Percentiles rank a stretch among this genome's conserved stretches.
These are phyloP conservation scores for Trametes coccinea DNA, from an alignment of 768 basidiomycete species.

Conservation along the genomic window DNA sequence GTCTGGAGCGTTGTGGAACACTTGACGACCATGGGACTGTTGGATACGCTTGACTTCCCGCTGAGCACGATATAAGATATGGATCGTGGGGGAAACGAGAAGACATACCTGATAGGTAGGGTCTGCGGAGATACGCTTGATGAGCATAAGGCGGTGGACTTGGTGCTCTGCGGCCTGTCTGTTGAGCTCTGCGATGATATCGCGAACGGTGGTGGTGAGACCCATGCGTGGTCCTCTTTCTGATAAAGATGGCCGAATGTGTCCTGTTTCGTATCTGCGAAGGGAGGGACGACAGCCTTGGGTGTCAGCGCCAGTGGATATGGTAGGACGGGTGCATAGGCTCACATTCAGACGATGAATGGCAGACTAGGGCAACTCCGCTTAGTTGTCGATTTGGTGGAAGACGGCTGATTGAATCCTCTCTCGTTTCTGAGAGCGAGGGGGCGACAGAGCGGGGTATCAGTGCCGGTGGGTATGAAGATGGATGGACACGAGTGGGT, in stretches of 20 bases:
- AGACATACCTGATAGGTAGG: constrained; percentile 23
- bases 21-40: constrained; percentile 10
- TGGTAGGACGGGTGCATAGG: no score
- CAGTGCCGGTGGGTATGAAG: no score
- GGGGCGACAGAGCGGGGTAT: no score
- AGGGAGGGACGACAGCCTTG: no score
- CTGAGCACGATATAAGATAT: neutral
- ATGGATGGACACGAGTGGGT: no score
- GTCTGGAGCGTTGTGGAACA: constrained; percentile 12
- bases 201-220: constrained; percentile 21
- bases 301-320: no score
- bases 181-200: constrained; percentile 25
- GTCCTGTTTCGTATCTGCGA: no score
- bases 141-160: constrained; percentile 20
- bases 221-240: constrained; percentile 2
- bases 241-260: neutral
- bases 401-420: no score
- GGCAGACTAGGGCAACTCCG: no score
- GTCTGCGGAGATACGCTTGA: constrained; percentile 23
- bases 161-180: constrained; percentile 23
- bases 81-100: neutral
- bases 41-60: constrained; percentile 15
- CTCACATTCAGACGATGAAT: no score
- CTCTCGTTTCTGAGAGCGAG: no score
- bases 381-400: no score